Evolutionary conservation across 192 early-diverging fungal genomes (phyloP), one percentile per base, ranked within the genome.

Genomic region (Helicostylum pulchrum): DNA sequence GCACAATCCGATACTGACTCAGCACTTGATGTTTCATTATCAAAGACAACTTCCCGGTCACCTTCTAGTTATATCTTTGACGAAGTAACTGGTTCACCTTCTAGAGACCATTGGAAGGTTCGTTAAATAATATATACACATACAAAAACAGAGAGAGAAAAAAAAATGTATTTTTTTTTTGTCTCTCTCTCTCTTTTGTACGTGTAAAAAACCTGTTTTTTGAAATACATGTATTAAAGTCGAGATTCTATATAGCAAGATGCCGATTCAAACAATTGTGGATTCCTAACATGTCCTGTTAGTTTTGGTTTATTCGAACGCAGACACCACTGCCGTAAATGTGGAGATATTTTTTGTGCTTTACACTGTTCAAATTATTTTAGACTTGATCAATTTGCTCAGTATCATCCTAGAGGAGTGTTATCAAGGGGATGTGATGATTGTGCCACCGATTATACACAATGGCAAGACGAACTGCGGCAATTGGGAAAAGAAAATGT

Each of bases 271-370:
- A 63, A 17, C 15, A 46, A 60, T 8, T 74, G 72, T 64, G 50
- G 45, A 20, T 64, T 58, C 39, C 36, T 62, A 42, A 46, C 20
- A 43, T 75, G 73, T 49, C 31, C 46, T 21, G 43, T 43, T 8
- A 14, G 39, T 14, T 75, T 75, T 44, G 63, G 68, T 3, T 42
- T 75, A 48, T 75, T 75, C 34, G 73, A 75, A 62, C 58, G 73
- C 44, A 56, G 73, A 50, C 73, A 75, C 23, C 73, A 75, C 34
- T 75, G 73, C 12, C 56, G 73, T 23, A 64, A 61, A 48, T 75
- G 73, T 50, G 73, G 73, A 6, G 64, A 75, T 43, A 61, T 75
- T 21, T 75, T 66, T 51, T 75, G 73, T 32, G 47, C 62, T n/a
- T 7, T 30, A 17, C 73, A 75, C 39, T 75, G 73, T 52, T 66